Evolutionary conservation across 2,329 filamentous ascomycete genomes (phyloP).

Genomic region (Fusarium buharicum): DNA sequence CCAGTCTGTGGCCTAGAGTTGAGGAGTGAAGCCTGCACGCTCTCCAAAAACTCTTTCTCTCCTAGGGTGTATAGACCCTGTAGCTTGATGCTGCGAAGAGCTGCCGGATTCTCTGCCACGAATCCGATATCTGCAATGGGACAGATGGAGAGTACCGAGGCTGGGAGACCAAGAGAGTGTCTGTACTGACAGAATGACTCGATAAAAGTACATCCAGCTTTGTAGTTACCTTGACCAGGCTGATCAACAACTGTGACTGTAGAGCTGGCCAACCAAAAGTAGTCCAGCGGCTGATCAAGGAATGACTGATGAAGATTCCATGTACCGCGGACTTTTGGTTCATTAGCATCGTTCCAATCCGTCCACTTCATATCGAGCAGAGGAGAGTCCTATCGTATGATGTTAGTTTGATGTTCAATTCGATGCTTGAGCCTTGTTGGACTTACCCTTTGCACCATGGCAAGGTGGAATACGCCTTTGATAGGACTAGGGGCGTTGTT

Average conservation of each 20-base stretch:
- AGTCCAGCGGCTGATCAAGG: constrained; percentile 43
- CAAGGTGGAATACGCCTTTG: constrained; percentile 44
- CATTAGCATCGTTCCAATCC: constrained; percentile 39
- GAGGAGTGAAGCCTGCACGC: neutral
- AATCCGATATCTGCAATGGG: constrained; percentile 20
- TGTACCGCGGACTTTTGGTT: constrained; percentile 50
- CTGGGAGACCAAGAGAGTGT: constrained; percentile 8
- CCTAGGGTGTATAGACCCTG: constrained; percentile 1
- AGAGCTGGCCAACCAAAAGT: constrained; percentile 47
- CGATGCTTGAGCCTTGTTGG: neutral
- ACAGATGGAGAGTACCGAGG: constrained; percentile 18
- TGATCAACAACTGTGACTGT: neutral
- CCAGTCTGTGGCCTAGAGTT: neutral
- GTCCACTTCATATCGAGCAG: constrained; percentile 46
- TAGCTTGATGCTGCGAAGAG: neutral
- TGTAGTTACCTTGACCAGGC: constrained; percentile 26
- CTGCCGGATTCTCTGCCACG: constrained; percentile 11
- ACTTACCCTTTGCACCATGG: constrained; percentile 43
- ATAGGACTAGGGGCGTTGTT: constrained; percentile 16
- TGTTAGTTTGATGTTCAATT: neutral
- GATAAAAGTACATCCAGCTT: constrained; percentile 13
- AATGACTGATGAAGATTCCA: constrained; percentile 46
- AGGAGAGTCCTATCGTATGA: constrained; percentile 42
- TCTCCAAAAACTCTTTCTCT: constrained; percentile 17
- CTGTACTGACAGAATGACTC: constrained; percentile 28